A percentile compares a stretch with the other conserved stretches of the same genome.
phyloP scores from a whole-genome alignment of 139 green algal genomes.

The Chara braunii region DNA sequence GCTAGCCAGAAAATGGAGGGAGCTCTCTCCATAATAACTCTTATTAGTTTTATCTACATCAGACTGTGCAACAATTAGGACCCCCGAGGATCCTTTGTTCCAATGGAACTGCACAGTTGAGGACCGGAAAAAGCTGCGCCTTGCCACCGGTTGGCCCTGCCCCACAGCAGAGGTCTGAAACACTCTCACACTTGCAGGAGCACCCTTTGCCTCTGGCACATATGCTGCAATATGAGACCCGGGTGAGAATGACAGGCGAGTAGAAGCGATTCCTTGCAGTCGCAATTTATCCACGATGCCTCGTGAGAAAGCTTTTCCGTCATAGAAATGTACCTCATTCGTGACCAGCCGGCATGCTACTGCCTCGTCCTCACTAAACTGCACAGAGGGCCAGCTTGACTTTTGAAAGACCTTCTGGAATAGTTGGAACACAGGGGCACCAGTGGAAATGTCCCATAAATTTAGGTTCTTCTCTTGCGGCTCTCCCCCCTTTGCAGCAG shows the following conservation, averaged over 20 bases:
- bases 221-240: conserved; percentile 18
- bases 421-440: conserved; percentile 44
- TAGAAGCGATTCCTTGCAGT: conserved; percentile 2
- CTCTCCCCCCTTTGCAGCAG: conserved; percentile 42
- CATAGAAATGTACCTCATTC: conserved; percentile 81
- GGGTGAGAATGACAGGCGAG: neutral
- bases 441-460: conserved; percentile 53
- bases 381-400: conserved; percentile 55
- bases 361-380: conserved; percentile 65
- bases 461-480: conserved; percentile 55
- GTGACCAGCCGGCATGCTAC: conserved; percentile 58
- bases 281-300: conserved; percentile 41
- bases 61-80: conserved; percentile 67
- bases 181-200: conserved; percentile 57
- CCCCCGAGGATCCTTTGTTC: conserved; percentile 52
- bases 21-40: conserved; percentile 81
- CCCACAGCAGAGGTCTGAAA: too few relatives aligned
- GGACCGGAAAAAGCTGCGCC: conserved; percentile 58
- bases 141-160: conserved; percentile 45
- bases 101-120: conserved; percentile 51
- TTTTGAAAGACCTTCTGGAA: conserved; percentile 32
- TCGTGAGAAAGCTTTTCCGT: conserved; percentile 37
- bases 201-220: conserved; percentile 48
- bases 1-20: conserved; percentile 76
- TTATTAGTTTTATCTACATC: conserved; percentile 89